Base-by-base conservation (phyloP, 805 yeast species). In the Wickerhamiella cacticola region DNA sequence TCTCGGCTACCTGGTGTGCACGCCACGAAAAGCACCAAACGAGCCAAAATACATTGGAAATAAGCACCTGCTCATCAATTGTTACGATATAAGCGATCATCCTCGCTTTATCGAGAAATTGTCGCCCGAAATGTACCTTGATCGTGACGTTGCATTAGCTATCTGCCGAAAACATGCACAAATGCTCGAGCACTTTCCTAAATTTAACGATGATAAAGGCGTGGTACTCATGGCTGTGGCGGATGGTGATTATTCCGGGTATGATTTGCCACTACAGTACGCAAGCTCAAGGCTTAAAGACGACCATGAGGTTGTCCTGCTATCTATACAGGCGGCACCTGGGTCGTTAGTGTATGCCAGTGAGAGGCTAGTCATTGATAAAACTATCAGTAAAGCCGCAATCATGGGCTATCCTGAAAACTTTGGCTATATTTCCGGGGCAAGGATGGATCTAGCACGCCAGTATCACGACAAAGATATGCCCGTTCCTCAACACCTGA, bases 241-340 rank as follows among this genome's bases (percentile, higher is more conserved):
- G 4, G 4, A 36, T 16, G 26, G 12, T 28, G 45, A 36, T 13
- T 31, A 19, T n/a, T 19, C 19, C 16, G 36, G 16, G 5, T 18
- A 31, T 18, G 36, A 31, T 15, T 9, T 3, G 18, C 21, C 45
- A 10, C 45, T 41, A 2, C 2, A 26, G 15, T 19, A 4, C 18
- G 36, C 23, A 2, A n/a, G 22, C 15, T 5, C 6, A 9, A 22
- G 12, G 15, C 45, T 41, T 12, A 24, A 18, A 18, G 35, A 41
- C 21, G 35, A 41, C 18, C 19, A 21, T 9, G 45, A 42, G 7
- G 26, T 42, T 18, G 39, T 42, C 10, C 34, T n/a, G 41, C 41
- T 24, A 34, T 44, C 8, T 8, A 23, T 7, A 18, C 9, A 13
- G 34, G 35, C 22, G 47, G 41, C 18, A 5, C 3, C 36, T 31